Percentiles rank a stretch among this genome's conserved stretches.
phyloP scores from a whole-genome alignment of 2,329 filamentous ascomycete genomes.

The Fusarium goolgardi region DNA sequence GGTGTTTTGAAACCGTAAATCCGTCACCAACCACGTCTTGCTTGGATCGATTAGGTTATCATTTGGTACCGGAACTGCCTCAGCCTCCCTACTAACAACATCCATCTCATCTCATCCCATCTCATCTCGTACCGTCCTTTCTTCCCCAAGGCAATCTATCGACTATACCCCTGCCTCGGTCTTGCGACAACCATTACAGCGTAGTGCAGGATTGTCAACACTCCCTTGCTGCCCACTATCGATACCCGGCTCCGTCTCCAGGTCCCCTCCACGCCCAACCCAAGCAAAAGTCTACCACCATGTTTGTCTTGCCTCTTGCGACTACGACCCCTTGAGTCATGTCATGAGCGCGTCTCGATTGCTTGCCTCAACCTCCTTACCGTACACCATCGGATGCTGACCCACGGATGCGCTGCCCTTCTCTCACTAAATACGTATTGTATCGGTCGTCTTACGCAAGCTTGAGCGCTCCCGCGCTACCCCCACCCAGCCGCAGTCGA shows the following conservation, averaged over 20 bases:
- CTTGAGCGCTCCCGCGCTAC: constrained; percentile 29
- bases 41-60: constrained; percentile 31
- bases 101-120: constrained; percentile 1
- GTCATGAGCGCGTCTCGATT: constrained; percentile 45
- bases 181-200: not conserved
- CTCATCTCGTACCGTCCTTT: not conserved
- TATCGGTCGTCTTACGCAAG: constrained; percentile 32
- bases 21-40: constrained; percentile 35
- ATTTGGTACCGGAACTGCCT: constrained; percentile 20
- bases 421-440: constrained; percentile 18
- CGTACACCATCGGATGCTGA: constrained; percentile 35
- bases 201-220: constrained; percentile 1
- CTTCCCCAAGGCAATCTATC: constrained; percentile 12
- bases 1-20: constrained; percentile 41
- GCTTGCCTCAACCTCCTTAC: constrained; percentile 36
- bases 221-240: constrained; percentile 34
- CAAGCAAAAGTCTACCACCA: constrained; percentile 37
- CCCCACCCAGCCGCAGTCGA: constrained; percentile 38
- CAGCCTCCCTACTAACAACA: constrained; percentile 35
- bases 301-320: constrained; percentile 41
- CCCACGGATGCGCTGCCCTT: constrained; percentile 38
- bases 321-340: constrained; percentile 45
- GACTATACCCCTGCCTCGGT: constrained; percentile 20
- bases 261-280: constrained; percentile 16
- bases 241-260: constrained; percentile 15